Conservation (phyloP, 2,329 filamentous ascomycete species). For the Didymella arachidicola region DNA sequence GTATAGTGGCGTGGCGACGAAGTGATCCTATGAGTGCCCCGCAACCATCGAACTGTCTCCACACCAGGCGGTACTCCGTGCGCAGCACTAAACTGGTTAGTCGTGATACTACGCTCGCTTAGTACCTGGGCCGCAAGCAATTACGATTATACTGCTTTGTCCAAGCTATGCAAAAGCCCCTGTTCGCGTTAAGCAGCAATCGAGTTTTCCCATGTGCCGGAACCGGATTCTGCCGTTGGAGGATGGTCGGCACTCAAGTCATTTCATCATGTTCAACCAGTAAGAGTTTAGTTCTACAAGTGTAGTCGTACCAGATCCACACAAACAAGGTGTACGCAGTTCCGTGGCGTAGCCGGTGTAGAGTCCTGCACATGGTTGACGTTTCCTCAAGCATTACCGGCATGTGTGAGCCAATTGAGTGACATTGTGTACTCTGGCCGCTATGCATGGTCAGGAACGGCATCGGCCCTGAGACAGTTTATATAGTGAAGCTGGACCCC, state of each 20-base stretch:
- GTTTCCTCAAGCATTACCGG: slow-evolving; percentile 29
- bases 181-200: slow-evolving; percentile 28
- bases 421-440: slow-evolving; percentile 27
- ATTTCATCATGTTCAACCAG: slow-evolving; percentile 45
- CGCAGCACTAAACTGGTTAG: slow-evolving; percentile 26
- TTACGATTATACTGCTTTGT: slow-evolving; percentile 30
- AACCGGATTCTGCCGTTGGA: slow-evolving; percentile 30
- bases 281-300: slow-evolving; percentile 36
- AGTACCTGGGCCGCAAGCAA: slow-evolving; percentile 26
- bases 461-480: slow-evolving; percentile 21
- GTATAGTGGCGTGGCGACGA: slow-evolving; percentile 25
- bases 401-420: slow-evolving; percentile 35
- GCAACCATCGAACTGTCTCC: slow-evolving; percentile 23
- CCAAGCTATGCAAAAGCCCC: slow-evolving; percentile 36
- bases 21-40: slow-evolving; percentile 31
- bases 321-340: slow-evolving; percentile 33
- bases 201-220: slow-evolving; percentile 29
- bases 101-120: slow-evolving; percentile 29
- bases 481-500: slow-evolving; percentile 30
- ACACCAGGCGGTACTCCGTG: slow-evolving; percentile 29
- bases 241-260: slow-evolving; percentile 29
- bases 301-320: slow-evolving; percentile 32
- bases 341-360: slow-evolving; percentile 30
- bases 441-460: slow-evolving; percentile 24
- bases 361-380: slow-evolving; percentile 40